These are phyloP conservation scores for Pseudocercospora cruenta DNA, from an alignment of 2,329 filamentous ascomycete genomes.

Conservation along the genomic window DNA sequence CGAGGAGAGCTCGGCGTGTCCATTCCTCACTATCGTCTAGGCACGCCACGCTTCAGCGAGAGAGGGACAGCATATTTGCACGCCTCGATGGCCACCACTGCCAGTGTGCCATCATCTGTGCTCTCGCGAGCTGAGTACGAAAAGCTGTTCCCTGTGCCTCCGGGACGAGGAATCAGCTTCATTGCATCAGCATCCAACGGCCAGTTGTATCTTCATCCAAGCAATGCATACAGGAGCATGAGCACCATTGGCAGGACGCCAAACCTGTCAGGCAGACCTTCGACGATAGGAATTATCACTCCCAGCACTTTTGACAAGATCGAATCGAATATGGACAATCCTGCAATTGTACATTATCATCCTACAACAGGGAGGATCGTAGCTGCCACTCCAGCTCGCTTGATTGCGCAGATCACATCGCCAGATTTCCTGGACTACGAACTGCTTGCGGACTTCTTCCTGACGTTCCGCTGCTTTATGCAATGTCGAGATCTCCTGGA, in stretches of 20 bases:
- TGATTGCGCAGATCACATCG: slow-evolving; percentile 95
- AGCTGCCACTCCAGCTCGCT: slow-evolving; percentile 84
- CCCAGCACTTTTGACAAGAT: slow-evolving; percentile 82
- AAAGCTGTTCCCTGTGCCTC: slow-evolving; percentile 49
- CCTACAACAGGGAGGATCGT: slow-evolving; percentile 72
- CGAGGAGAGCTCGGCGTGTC: slow-evolving; percentile 34
- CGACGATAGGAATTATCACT: slow-evolving; percentile 25
- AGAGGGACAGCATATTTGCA: slow-evolving; percentile 76
- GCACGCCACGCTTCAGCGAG: slow-evolving; percentile 77
- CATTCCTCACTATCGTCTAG: slow-evolving; percentile 83
- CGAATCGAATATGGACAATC: slow-evolving; percentile 80
- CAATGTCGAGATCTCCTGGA: slow-evolving; percentile 74
- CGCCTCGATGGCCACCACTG: slow-evolving; percentile 73
- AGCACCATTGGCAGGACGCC: slow-evolving; percentile 16
- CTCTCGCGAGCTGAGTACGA: slow-evolving; percentile 51
- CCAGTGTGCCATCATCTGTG: slow-evolving; percentile 68
- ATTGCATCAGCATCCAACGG: slow-evolving; percentile 21
- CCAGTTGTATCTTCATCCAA: slow-evolving; percentile 28
- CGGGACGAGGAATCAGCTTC: slow-evolving; percentile 30
- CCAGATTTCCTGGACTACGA: slow-evolving; percentile 96
- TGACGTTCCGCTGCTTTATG: slow-evolving; percentile 89
- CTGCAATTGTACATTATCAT: slow-evolving; percentile 80
- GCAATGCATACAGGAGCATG: slow-evolving; percentile 12
- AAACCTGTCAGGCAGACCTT: slow-evolving; percentile 15
- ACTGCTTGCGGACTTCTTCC: slow-evolving; percentile 93